Base-by-base conservation (phyloP, 768 basidiomycete genomes). In the Chalciporus chontae region DNA sequence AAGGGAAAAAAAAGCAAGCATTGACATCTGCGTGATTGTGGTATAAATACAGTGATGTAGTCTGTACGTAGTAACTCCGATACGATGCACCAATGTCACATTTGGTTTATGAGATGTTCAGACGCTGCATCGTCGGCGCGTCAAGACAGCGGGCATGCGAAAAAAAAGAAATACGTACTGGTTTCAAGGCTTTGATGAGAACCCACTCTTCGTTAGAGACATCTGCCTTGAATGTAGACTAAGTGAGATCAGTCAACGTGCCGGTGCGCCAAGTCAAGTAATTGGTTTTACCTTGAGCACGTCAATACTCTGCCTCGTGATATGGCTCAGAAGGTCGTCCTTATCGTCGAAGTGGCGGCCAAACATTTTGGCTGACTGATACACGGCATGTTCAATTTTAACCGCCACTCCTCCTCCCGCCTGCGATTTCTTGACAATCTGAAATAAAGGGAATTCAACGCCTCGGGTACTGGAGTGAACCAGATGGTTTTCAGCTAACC, bases 371-470 rank as follows among this genome's bases (percentile, higher is more conserved):
- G 93, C 84, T 21, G 89, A 87, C 71, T 97, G 89, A 69, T 98
- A 94, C 10, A 94, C 87, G 4, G 94, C 94, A 67, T 95, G 90
- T 68, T 98, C 96, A 52, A 98, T 97, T 78, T 98, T 99, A 59
- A 98, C 90, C 0, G 96, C 95, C 13, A 97, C 94, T 63, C 96
- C 95, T 42, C 80, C 94, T 60, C 93, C 95, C n/a, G 90, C 84
- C 68, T 97, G 93, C 2, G 84, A 76, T 70, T 91, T 94, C 75
- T 96, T 98, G 59, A 98, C 80, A 23, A 91, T 75, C 90, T 92
- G 59, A 17, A 61, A 43, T 15, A 24, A 23, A 29, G 8, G 47
- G 45, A 45, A 44, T n/a, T 50, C 15, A 11, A 18, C 41, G n/a
- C 8, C 34, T 31, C 13, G 8, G 23, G 40, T 38, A 9, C n/a